Evolutionary conservation across 2,329 filamentous ascomycete species (phyloP), one percentile per base, ranked within the genome.

Genomic region (Microdochium paspali): DNA sequence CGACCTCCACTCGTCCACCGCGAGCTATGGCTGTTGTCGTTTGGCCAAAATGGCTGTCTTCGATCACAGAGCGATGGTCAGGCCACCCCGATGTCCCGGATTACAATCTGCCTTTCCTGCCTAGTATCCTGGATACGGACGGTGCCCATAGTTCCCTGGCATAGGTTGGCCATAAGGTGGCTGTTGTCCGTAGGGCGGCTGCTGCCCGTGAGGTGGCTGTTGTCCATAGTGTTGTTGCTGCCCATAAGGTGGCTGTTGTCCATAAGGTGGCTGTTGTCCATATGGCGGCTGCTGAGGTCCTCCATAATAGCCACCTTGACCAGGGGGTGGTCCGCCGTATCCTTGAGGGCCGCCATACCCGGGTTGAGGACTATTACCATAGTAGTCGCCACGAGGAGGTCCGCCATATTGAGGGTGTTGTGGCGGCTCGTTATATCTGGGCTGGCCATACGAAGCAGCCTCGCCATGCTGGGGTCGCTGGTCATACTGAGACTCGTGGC

Each of bases 331-430:
- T 10, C 15, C 18, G 4, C 35, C 35, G 18, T 40, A 40, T 3
- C 35, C 35, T 20, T 21, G 35, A 40, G 35, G 35, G 18, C 15
- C 35, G 23, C 35, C 35, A 18, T 15, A 40, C 15, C 18, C 13
- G 12, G 44, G 50, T n/a, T 49, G 47, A 7, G 49, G 45, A 13
- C 50, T 51, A n/a, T n/a, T n/a, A 42, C 47, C 46, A 2, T 53
- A 48, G 12, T 51, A 49, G 24, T 45, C 45, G 12, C 49, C 46
- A 3, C 18, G 40, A 10, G 40, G 40, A 4, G 40, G 40, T 4
- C 23, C 42, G 42, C 23, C 21, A 9, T 44, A 25, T 23, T 26
- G 23, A 6, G 18, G 23, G 3, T n/a, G 42, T 15, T n/a, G 42
- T 3, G 42, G 18, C 12, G 15, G 15, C 9, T 20, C 35, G 23